Base-by-base conservation (phyloP, 108 stramenopile species). In the Nitzschia inconspicua region DNA sequence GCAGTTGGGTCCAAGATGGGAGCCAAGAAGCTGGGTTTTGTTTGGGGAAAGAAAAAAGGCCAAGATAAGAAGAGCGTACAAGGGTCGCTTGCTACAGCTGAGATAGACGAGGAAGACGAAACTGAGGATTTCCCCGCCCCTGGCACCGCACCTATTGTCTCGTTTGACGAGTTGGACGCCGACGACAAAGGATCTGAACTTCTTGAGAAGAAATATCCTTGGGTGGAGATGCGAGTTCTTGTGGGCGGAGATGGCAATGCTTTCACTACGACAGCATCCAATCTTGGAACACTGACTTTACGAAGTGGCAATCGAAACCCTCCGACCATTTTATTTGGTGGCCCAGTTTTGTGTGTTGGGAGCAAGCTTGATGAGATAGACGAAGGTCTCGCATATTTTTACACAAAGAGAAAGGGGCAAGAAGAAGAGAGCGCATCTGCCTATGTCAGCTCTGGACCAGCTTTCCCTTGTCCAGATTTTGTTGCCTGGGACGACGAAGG, bases 401-500 rank as follows among this genome's bases (percentile, higher is more conserved):
- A 91, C 40, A 72, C 84, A 1, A 68, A 64, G 39, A 84, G 78
- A 47, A 71, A 71, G 26, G 70, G 63, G 3, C 52, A 54, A 25
- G 52, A 70, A 14, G 86, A 82, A 48, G 78, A 79, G 23, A 64
- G 72, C 39, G 85, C 79, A 4, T 54, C 80, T 20, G 44, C 63
- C 0, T 88, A 82, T 40, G 58, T 57, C 42, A 67, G 86, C 22
- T 70, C 85, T 26, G 91, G 91, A 20, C 84, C 91, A 4, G 68
- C 84, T 6, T 60, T 92, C 11, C 87, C 91, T 2, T 92, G 70
- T 47, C 91, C 91, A 10, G 84, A 88, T 44, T 58, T 86, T 60
- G 80, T 86, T 34, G 70, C 65, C 8, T 92, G 91, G 91, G 88
- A 92, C 54, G 87, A 87, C 19, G 84, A 85, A 47, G 87, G 87